Percentiles rank a stretch among this genome's conserved stretches.
These are phyloP conservation scores for Penicilliopsis zonata DNA, from an alignment of 495 filamentous ascomycete species.

Conservation along the genomic window DNA sequence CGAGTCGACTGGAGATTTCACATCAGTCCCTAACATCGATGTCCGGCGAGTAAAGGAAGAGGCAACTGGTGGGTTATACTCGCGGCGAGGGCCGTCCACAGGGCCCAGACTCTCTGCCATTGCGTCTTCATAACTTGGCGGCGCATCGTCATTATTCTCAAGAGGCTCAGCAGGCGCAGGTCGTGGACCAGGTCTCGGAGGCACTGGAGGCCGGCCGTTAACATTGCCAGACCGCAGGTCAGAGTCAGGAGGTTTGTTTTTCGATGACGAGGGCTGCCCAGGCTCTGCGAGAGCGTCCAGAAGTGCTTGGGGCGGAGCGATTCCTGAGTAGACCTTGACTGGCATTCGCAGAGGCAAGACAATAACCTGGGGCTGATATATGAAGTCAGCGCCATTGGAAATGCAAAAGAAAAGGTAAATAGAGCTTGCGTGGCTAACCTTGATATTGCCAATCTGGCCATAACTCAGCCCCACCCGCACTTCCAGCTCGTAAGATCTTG, in stretches of 20 bases:
- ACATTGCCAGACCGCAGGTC: constrained; percentile 10
- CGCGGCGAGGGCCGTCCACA: constrained; percentile 49
- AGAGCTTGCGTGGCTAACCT: constrained; percentile 26
- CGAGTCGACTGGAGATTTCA: constrained; percentile 21
- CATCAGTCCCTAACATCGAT: constrained; percentile 30
- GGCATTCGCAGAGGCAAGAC: constrained; percentile 67
- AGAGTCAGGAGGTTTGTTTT: constrained; percentile 11
- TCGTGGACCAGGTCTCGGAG: constrained; percentile 17
- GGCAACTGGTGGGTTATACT: constrained; percentile 46
- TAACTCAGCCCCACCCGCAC: constrained; percentile 63
- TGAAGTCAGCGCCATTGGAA: constrained; percentile 6
- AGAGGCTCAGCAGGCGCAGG: constrained; percentile 15
- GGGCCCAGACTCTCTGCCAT: constrained; percentile 67
- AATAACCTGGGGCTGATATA: constrained; percentile 48
- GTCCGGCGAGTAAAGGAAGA: constrained; percentile 20
- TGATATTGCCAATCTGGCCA: constrained; percentile 33
- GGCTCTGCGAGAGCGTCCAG: constrained; percentile 50
- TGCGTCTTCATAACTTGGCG: constrained; percentile 82
- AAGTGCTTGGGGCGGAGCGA: constrained; percentile 66
- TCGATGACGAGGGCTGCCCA: constrained; percentile 13
- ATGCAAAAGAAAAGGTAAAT: constrained; percentile 2
- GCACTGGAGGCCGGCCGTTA: constrained; percentile 21
- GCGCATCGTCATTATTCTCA: constrained; percentile 46
- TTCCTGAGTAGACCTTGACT: constrained; percentile 79
- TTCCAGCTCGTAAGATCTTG: constrained; percentile 70